Base-by-base conservation (phyloP, 495 filamentous ascomycete species). In the Aspergillus biplanus region DNA sequence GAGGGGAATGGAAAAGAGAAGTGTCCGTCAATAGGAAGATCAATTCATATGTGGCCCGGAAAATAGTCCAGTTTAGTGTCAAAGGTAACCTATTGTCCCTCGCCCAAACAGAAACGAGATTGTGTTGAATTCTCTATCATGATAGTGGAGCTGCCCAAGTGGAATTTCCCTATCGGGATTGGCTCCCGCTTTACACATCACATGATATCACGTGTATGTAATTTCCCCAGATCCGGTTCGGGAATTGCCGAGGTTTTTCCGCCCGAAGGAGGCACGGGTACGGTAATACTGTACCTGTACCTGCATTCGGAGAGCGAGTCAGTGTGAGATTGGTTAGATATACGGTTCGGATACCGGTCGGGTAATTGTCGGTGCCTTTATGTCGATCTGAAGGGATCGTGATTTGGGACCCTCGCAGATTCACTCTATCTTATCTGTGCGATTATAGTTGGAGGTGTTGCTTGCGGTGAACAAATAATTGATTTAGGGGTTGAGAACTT, bases 151-250 rank as follows among this genome's bases (percentile, higher is more conserved):
- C 37, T 42, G 27, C 32, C n/a, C n/a, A 42, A 35, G 64, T 59
- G 63, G 67, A 52, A 57, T 61, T 39, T 32, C 31, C 56, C 5
- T 16, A 48, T 64, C n/a, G 7, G 56, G 62, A 46, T 52, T 59
- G 27, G 50, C 12, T 8, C 15, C 37, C 7, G 37, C 16, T 15
- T 18, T 11, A 33, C 13, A 47, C 12, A 57, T 65, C 63, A 65
- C 60, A 64, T 69, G 61, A 57, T 8, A 57, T 67, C 64, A 70
- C 62, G 62, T 70, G 68, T 12, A 39, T 21, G 5, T 7, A n/a
- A 37, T n/a, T 63, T 63, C 54, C 61, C 61, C 61, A 57, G 61
- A 63, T 56, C 46, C 33, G 47, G 13, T 6, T 42, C 33, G 32
- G 47, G 33, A 6, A 34, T 8, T n/a, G 37, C 67, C 53, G 58